Base-by-base conservation (phyloP, 306 rosid species). In the Hylodesmum podocarpum region DNA sequence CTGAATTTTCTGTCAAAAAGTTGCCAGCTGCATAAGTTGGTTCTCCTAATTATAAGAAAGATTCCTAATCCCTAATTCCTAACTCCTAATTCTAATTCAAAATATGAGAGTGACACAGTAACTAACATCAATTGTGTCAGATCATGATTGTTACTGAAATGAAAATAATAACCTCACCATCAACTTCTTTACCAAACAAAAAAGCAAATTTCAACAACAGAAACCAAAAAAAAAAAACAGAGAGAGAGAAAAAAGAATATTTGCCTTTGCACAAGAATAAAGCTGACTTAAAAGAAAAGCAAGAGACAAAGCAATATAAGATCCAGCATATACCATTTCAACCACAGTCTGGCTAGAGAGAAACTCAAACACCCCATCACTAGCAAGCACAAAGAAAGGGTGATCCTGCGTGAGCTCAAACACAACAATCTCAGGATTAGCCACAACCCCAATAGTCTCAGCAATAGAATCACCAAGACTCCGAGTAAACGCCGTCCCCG, bases 341-440 rank as follows among this genome's bases (percentile, higher is more conserved):
- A 96, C 95, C 65, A 96, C 99, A 2, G 88, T 62, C 62, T 96
- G 98, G 88, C 99, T 96, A 21, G 99, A 96, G 40, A 96, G 87
- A 83, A 96, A 96, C 94, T 96, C 98, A 28, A 96, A 96, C 31
- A 96, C 99, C 18, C 99, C 98, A 79, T 96, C 99, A 82, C 99
- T 96, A 8, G 99, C 99, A 18, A 96, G 81, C 28, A 96, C 97
- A 78, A 96, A 89, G 89, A 92, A 96, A 66, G 99, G 99, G 79
- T 96, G 84, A 75, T 86, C 75, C 6, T 85, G 82, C 6, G 94
- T 91, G 72, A 96, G 93, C 91, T 96, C 98, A 65, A 92, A 79
- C 41, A 87, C 97, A 39, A 91, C 89, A 74, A 96, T 91, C 85
- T 96, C 99, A 68, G 99, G 99, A 34, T 83, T 89, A 71, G 97